Base-by-base conservation (phyloP, 2,329 filamentous ascomycete species). In the Metarhizium anisopliae region DNA sequence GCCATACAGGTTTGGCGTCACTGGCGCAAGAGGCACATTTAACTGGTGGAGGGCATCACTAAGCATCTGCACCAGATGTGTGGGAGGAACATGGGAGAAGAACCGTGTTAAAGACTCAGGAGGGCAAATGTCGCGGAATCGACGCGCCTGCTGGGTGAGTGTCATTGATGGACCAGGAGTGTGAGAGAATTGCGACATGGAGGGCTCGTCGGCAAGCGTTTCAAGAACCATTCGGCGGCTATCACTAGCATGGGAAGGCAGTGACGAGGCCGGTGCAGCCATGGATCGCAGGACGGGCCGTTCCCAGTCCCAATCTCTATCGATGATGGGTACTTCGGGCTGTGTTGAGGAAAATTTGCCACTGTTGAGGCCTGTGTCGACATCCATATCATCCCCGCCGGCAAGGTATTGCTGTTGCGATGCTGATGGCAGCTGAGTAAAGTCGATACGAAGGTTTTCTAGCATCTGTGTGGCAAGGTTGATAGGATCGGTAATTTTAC, bases 391-490 rank as follows among this genome's bases (percentile, higher is more conserved):
- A 61, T 89, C 80, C 60, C 59, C 32, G 60, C 60, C 43, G 52
- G 66, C 57, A 2, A 58, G 56, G 5, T 50, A 47, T 20, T 56
- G 72, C 59, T 61, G 68, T 60, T 70, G 75, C 2, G 76, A 78
- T 13, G 79, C 74, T 4, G 82, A 76, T 1, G 86, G 84, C 58
- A 83, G 77, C 63, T 87, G 82, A 54, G 79, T 85, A 67, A 97
- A 92, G 70, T 96, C 89, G 68, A 99, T 95, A 60, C 84, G 88
- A 16, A 99, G 82, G 55, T 85, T 88, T 68, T 95, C 90, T 55
- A 99, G 85, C 90, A 99, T 96, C 66, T 90, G 85, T 0, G 94
- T 95, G n/a, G 94, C 94, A 50, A 99, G 78, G 55, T 84, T 83
- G 59, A 97, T 76, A 1, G 90, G 89, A 64, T 97, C 90, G 11